Evolutionary conservation across 306 rosid genomes (phyloP).

Genomic region (Cicer judaicum): DNA sequence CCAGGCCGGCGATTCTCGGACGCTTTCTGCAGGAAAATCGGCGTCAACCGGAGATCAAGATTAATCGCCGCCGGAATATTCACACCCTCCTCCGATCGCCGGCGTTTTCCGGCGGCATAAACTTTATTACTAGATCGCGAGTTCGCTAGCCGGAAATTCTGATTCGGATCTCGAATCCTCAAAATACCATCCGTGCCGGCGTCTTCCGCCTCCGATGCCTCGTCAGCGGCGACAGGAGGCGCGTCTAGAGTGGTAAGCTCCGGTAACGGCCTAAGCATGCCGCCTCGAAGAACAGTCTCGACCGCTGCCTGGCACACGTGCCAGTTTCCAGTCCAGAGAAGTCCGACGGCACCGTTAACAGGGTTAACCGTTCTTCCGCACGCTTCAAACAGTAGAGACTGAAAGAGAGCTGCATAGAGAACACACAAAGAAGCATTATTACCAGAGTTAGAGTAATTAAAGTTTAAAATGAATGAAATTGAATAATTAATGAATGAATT

Average conservation of each 20-base stretch:
- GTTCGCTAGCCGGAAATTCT: conserved; percentile 48
- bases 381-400: conserved; percentile 84
- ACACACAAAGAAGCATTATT: not conserved
- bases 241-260: conserved; percentile 50
- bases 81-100: conserved; percentile 51
- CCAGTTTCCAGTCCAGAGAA: conserved; percentile 95
- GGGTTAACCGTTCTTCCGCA: conserved; percentile 91
- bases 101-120: conserved; percentile 44
- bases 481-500: not conserved
- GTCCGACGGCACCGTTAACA: conserved; percentile 87
- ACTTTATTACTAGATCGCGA: conserved; percentile 49
- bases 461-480: not conserved
- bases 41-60: conserved; percentile 85
- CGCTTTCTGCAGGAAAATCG: conserved; percentile 51
- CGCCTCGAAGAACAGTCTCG: conserved; percentile 85
- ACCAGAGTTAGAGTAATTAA: too few species aligned
- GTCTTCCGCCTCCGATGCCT: conserved; percentile 64
- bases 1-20: conserved; percentile 59
- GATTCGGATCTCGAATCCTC: conserved; percentile 61
- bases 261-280: conserved; percentile 63
- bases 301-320: conserved; percentile 88
- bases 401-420: conserved; percentile 68
- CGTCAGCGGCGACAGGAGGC: conserved; percentile 54
- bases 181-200: conserved; percentile 52
- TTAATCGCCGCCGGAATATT: conserved; percentile 53